Evolutionary conservation across 345 rosid species (phyloP).

Genomic region (Acer negundo): DNA sequence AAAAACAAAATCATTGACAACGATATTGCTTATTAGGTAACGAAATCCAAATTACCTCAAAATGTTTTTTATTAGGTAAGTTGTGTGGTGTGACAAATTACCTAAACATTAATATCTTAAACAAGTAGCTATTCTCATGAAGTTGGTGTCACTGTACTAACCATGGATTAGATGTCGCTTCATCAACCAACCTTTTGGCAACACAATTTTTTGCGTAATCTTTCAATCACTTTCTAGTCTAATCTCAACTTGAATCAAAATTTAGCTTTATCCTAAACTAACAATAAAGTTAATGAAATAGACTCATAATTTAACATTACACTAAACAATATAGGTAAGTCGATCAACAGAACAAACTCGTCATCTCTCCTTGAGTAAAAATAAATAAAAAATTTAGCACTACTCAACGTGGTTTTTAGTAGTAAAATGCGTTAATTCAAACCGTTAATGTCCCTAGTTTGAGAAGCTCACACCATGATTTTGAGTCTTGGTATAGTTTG

Average conservation of each 20-base stretch:
- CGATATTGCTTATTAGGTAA: not conserved
- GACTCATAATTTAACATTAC: not conserved
- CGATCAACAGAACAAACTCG: not conserved
- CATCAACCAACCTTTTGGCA: not conserved
- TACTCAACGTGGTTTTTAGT: too few relatives aligned
- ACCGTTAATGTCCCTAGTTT: too few relatives aligned
- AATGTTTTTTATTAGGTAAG: not conserved
- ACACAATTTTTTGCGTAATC: not conserved
- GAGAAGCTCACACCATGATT: too few relatives aligned
- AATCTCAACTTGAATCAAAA: not conserved
- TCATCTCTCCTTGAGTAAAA: not conserved
- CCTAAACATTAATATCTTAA: not conserved
- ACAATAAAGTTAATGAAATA: not conserved
- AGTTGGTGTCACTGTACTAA: not conserved
- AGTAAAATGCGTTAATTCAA: too few relatives aligned
- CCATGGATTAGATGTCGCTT: not conserved
- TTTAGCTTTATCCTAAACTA: not conserved
- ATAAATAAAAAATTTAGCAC: too few relatives aligned
- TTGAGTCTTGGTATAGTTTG: too few relatives aligned
- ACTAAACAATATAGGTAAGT: not conserved
- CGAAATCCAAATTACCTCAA: not conserved
- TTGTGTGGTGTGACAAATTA: constrained; percentile 16
- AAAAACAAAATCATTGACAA: not conserved
- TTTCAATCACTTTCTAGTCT: constrained; percentile 25
- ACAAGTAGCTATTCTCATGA: not conserved